Percentiles rank a stretch among this genome's conserved stretches.
Evolutionary conservation across 306 rosid species (phyloP).

Genomic region (peach (Prunus persica)): Prunus_persica_NCBIv2 NC_034010.1:26977001-26977500

Average conservation of each 20-base stretch:
- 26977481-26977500: neutral
- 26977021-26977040: neutral
- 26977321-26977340: conserved; percentile 80
- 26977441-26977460: conserved; percentile 48
- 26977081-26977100: neutral
- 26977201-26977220: neutral
- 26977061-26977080: neutral
- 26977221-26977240: neutral
- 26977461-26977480: neutral
- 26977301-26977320: conserved; percentile 10
- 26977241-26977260: neutral
- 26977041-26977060: neutral
- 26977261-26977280: neutral
- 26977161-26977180: neutral
- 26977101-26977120: neutral
- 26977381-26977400: conserved; percentile 83
- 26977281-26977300: neutral
- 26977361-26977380: conserved; percentile 83
- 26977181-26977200: neutral
- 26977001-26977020: neutral
- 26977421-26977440: conserved; percentile 74
- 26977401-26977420: conserved; percentile 90
- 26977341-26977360: conserved; percentile 68
- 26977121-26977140: neutral
- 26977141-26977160: neutral